phyloP scores from a whole-genome alignment of 2,329 filamentous ascomycete genomes.

The Colletotrichum tropicale region DNA sequence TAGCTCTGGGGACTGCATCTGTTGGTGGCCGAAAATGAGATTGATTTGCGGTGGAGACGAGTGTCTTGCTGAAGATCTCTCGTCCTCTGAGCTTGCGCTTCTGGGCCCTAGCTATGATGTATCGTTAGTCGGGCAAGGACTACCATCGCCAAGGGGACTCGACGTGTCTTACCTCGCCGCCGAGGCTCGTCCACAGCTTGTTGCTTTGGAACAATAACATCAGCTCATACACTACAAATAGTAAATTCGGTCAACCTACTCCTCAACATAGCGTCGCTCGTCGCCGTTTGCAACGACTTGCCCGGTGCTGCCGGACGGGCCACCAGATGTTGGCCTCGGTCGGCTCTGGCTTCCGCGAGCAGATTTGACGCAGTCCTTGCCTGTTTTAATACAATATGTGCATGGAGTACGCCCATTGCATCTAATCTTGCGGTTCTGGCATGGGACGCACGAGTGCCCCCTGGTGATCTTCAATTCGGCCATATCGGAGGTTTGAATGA shows the following conservation, averaged over 20 bases:
- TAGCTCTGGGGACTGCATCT: neutral
- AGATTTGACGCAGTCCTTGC: slow-evolving; percentile 4
- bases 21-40: slow-evolving; percentile 24
- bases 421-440: slow-evolving; percentile 66
- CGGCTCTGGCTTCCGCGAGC: neutral
- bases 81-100: neutral
- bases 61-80: neutral
- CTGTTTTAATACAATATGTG: slow-evolving; percentile 63
- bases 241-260: neutral
- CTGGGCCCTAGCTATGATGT: neutral
- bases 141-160: accelerated
- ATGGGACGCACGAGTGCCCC: slow-evolving; percentile 52
- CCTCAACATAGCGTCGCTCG: slow-evolving; percentile 1
- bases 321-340: neutral
- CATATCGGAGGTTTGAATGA: neutral
- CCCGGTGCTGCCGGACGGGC: neutral
- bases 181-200: slow-evolving; percentile 3
- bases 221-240: neutral
- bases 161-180: neutral
- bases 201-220: neutral
- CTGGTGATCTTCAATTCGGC: neutral
- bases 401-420: slow-evolving; percentile 64
- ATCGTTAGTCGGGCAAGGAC: neutral
- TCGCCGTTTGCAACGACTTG: neutral
- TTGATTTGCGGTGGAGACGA: neutral